Evolutionary conservation across 345 rosid species (phyloP).

Genomic region (Murraya koenigii): DNA sequence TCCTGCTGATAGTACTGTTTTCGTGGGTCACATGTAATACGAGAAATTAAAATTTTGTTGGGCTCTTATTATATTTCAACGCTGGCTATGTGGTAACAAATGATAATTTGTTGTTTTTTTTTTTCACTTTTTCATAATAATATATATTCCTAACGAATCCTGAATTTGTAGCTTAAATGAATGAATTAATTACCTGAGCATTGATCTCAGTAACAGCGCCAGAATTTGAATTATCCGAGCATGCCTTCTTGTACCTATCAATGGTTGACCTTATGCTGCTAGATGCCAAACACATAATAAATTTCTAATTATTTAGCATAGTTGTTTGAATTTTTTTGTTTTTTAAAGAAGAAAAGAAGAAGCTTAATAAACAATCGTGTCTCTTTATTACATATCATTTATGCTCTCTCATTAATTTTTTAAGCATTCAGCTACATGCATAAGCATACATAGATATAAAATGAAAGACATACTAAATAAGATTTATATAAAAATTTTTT

Average conservation of each 20-base stretch:
- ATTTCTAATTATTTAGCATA: background rate
- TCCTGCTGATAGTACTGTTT: conserved; percentile 94
- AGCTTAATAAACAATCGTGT: background rate
- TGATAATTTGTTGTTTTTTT: too few species aligned
- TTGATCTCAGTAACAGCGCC: conserved; percentile 81
- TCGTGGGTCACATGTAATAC: background rate
- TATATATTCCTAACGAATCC: too few species aligned
- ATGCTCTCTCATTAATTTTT: too few species aligned
- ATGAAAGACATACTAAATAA: too few species aligned
- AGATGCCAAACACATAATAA: background rate
- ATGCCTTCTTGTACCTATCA: conserved; percentile 93
- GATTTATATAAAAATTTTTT: too few species aligned
- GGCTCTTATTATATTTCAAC: background rate
- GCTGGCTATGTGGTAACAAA: background rate
- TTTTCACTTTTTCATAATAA: too few species aligned
- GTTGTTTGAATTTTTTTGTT: background rate
- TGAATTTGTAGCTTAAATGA: background rate
- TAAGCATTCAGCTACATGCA: too few species aligned
- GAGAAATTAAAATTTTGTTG: too few species aligned
- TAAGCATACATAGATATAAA: too few species aligned
- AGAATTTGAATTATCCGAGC: conserved; percentile 61
- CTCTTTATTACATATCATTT: too few species aligned
- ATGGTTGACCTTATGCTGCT: conserved; percentile 82
- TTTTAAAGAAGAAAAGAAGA: background rate
- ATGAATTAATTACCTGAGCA: conserved; percentile 67